These are phyloP conservation scores for Ceratocystis papillata DNA, from an alignment of 2,329 filamentous ascomycete genomes.

Conservation along the genomic window DNA sequence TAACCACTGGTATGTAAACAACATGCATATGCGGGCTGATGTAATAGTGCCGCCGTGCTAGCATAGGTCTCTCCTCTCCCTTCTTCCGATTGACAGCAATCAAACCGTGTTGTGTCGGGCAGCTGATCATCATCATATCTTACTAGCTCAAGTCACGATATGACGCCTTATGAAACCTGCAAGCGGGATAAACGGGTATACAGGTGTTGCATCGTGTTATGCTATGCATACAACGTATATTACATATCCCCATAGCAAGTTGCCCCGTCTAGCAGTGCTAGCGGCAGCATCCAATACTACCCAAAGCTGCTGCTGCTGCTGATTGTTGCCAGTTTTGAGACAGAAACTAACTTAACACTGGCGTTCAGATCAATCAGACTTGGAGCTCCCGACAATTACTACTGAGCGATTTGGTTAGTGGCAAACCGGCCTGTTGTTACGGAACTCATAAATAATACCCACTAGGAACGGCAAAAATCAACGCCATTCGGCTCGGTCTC, in stretches of 20 bases:
- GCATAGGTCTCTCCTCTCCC: background rate
- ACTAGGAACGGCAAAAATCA: background rate
- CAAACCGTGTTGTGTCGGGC: background rate
- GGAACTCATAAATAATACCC: background rate
- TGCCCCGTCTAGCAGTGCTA: background rate
- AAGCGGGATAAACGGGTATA: background rate
- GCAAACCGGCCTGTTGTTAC: background rate
- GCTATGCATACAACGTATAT: background rate
- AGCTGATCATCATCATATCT: background rate
- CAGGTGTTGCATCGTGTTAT: background rate
- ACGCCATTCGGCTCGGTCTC: background rate
- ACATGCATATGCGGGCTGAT: background rate
- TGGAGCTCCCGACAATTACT: too few species aligned
- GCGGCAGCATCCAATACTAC: background rate
- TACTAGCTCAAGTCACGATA: background rate
- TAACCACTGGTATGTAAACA: background rate
- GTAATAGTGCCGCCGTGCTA: background rate
- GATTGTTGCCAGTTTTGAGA: background rate
- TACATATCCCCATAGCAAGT: background rate
- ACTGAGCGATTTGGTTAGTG: too few species aligned
- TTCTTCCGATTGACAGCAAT: background rate
- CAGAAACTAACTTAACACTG: background rate
- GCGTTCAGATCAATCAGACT: background rate
- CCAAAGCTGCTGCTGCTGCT: background rate
- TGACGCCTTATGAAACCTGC: conserved; percentile 6